Base-by-base conservation (phyloP, 1,139 yeast species). In the Pichia sorboxylosa region DNA sequence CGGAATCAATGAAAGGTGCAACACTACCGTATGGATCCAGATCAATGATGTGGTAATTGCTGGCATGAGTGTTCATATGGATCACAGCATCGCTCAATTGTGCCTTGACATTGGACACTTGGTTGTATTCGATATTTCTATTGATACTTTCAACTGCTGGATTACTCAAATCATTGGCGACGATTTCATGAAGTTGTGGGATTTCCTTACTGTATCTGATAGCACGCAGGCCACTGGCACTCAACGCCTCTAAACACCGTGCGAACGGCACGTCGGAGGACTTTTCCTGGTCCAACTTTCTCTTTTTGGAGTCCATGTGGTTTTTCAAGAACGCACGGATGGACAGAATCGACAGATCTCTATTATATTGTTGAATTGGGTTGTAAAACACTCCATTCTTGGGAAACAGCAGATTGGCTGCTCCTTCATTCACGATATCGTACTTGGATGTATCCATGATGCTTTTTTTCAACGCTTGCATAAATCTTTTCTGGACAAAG, bases 21-120 rank as follows among this genome's bases (percentile, higher is more conserved):
- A 96, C 98, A 0, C 96, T 80, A 15, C 99, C 99, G 52, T 90
- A 90, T 0, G 99, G 99, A 52, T 90, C 99, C 36, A 90, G 66
- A 57, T 90, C 99, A 36, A 92, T 73, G 9, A 83, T 82, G 50
- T 90, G 94, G 57, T 79, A 81, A 20, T 38, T 38, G 6, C 39
- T 33, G 28, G 44, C 42, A 31, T 63, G 59, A 17, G 59, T 54
- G 34, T 76, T 67, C 95, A 90, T 84, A 51, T 68, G 73, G 30
- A 73, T 73, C 43, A 80, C 83, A 17, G 98, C 98, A 58, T 90
- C 97, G 16, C 90, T 95, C 46, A 69, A 69, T 47, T 82, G 77
- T 9, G 92, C 66, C 26, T 52, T 55, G 17, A 90, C 84, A 8
- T 61, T 54, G 4, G 54, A 51, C 4, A 82, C 72, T 11, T 64